Conservation (phyloP, 2,329 filamentous ascomycete species). For the Trichoderma sp. region DNA sequence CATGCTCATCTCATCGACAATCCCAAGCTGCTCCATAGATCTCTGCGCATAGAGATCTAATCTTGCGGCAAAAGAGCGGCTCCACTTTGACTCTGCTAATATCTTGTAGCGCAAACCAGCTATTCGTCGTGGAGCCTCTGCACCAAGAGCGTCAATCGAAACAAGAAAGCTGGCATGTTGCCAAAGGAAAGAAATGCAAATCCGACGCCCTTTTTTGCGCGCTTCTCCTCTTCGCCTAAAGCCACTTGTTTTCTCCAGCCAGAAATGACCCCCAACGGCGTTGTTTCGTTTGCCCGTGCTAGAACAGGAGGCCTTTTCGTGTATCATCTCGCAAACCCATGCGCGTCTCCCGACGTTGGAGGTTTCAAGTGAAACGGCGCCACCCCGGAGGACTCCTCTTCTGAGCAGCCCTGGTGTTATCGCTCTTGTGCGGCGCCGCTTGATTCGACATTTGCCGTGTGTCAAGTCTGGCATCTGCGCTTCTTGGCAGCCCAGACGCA, state of each 20-base stretch:
- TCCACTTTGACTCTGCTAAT: slow-evolving; percentile 5
- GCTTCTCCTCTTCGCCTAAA: neutral
- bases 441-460: slow-evolving; percentile 18
- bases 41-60: slow-evolving; percentile 20
- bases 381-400: slow-evolving; percentile 18
- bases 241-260: neutral
- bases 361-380: slow-evolving; percentile 53
- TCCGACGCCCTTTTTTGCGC: neutral
- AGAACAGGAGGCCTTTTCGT: slow-evolving; percentile 6
- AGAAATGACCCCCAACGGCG: neutral
- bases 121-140: neutral
- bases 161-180: slow-evolving; percentile 1
- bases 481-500: slow-evolving; percentile 19
- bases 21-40: slow-evolving; percentile 3
- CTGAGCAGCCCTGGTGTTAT: slow-evolving; percentile 13
- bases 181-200: neutral
- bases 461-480: slow-evolving; percentile 15
- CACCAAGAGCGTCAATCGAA: slow-evolving; percentile 14
- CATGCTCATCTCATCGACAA: neutral
- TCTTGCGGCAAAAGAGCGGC: slow-evolving; percentile 9
- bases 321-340: slow-evolving; percentile 19
- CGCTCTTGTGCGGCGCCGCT: neutral
- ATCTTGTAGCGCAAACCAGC: neutral
- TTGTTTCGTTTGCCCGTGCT: slow-evolving; percentile 22
- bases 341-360: slow-evolving; percentile 45